These are phyloP conservation scores for Alternaria rosae DNA, from an alignment of 2,329 filamentous ascomycete species.

Conservation along the genomic window DNA sequence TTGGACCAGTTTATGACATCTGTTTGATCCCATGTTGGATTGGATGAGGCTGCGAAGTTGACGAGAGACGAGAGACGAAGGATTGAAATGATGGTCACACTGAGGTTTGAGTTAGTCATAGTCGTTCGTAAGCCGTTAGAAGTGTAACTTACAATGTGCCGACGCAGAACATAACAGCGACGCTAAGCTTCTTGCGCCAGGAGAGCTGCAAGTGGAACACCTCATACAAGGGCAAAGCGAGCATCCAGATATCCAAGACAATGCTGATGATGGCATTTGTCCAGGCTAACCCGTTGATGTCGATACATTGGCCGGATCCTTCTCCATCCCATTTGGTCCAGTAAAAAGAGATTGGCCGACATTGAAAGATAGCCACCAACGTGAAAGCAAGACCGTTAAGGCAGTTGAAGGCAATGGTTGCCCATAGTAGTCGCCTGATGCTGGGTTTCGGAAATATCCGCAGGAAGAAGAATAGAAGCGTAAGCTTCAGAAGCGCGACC, in stretches of 20 bases:
- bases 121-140: too few species aligned
- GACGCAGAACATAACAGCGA: constrained; percentile 49
- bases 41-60: constrained; percentile 51
- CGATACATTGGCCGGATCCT: constrained; percentile 41
- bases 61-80: constrained; percentile 55
- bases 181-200: constrained; percentile 47
- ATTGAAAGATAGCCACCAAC: constrained; percentile 40
- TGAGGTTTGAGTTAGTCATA: neutral
- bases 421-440: constrained; percentile 21
- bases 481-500: constrained; percentile 36
- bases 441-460: constrained; percentile 39
- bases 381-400: constrained; percentile 31
- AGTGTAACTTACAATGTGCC: constrained; percentile 41
- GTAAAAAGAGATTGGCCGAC: constrained; percentile 42
- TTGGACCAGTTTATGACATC: constrained; percentile 53
- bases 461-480: constrained; percentile 39
- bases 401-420: constrained; percentile 33
- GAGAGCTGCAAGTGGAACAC: constrained; percentile 42
- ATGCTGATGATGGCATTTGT: constrained; percentile 46
- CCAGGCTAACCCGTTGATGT: constrained; percentile 46
- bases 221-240: constrained; percentile 45
- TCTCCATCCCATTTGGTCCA: constrained; percentile 44
- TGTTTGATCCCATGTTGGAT: constrained; percentile 53
- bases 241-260: constrained; percentile 40
- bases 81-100: constrained; percentile 54